These are phyloP conservation scores for Candida yuanshanica DNA, from an alignment of 805 yeast species.

Conservation along the genomic window DNA sequence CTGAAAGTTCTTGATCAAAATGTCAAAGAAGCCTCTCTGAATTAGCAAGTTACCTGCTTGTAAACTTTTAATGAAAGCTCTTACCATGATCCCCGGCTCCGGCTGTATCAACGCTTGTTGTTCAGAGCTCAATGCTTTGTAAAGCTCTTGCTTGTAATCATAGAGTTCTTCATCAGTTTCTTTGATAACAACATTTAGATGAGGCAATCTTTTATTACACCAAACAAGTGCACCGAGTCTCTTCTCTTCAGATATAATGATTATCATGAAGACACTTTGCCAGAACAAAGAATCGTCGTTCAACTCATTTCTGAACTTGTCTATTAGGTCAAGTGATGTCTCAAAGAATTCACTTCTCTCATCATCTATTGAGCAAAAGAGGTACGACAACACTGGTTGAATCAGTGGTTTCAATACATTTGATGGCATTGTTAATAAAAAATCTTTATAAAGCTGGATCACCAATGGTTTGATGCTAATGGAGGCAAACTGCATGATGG, in stretches of 20 bases:
- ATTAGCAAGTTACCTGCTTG: constrained; percentile 63
- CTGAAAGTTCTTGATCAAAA: constrained; percentile 62
- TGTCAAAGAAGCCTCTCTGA: constrained; percentile 84
- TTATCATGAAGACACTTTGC: constrained; percentile 71
- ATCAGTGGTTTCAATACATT: constrained; percentile 46
- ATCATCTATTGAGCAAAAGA: constrained; percentile 88
- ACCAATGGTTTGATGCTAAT: constrained; percentile 81
- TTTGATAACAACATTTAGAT: constrained; percentile 35
- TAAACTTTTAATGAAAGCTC: constrained; percentile 70
- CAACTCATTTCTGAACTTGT: constrained; percentile 48
- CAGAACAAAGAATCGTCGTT: constrained; percentile 75
- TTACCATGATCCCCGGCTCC: constrained; percentile 69
- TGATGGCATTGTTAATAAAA: constrained; percentile 48
- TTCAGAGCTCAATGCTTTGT: constrained; percentile 34
- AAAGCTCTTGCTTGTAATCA: constrained; percentile 22
- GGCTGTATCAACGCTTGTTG: constrained; percentile 64
- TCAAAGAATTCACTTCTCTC: constrained; percentile 80
- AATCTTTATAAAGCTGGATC: constrained; percentile 52
- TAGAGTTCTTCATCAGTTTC: constrained; percentile 12
- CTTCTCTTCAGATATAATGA: constrained; percentile 74
- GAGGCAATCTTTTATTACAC: constrained; percentile 63
- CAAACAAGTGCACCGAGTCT: constrained; percentile 81
- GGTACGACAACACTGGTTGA: constrained; percentile 65
- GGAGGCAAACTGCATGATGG: constrained; percentile 82
- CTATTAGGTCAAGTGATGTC: constrained; percentile 55